Percentiles rank a stretch among this genome's conserved stretches.
phyloP scores from a whole-genome alignment of 139 green algal genomes.

The Chlamydomonas sphaeroides region DNA sequence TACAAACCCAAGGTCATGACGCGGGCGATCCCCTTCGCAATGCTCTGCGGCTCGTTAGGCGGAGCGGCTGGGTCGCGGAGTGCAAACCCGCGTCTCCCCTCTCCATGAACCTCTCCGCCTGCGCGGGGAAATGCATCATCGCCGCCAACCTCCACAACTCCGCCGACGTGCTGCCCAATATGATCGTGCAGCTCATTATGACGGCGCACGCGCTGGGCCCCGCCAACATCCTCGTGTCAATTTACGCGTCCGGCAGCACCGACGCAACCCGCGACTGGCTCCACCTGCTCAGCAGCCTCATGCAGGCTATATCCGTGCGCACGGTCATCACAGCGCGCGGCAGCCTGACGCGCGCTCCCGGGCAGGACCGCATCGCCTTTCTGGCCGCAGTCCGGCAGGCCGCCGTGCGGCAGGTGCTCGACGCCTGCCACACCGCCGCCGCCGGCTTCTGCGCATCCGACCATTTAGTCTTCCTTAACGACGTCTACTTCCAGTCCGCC shows the following conservation, averaged over 20 bases:
- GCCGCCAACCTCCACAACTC: constrained; percentile 62
- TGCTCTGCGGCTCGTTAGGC: too few species aligned
- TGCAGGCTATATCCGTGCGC: constrained; percentile 21
- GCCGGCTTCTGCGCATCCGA: constrained; percentile 19
- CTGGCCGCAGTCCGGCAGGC: constrained; percentile 53
- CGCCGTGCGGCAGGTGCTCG: constrained; percentile 24
- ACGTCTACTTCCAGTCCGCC: constrained; percentile 63
- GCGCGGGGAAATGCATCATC: constrained; percentile 41
- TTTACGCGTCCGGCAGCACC: constrained; percentile 67
- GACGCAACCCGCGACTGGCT: constrained; percentile 62
- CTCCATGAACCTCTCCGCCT: constrained; percentile 16
- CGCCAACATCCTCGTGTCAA: constrained; percentile 46
- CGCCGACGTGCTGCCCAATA: constrained; percentile 58
- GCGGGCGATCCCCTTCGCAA: too few species aligned
- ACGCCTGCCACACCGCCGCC: neutral
- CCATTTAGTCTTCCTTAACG: constrained; percentile 64
- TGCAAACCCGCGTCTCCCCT: too few species aligned
- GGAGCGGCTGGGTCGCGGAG: too few species aligned
- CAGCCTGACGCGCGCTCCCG: neutral
- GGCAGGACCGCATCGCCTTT: constrained; percentile 62
- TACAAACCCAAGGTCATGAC: too few species aligned
- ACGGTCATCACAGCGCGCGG: constrained; percentile 37
- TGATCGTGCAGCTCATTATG: constrained; percentile 54
- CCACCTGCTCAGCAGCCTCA: constrained; percentile 41
- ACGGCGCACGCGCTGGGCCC: constrained; percentile 5